These are phyloP conservation scores for Patellifolia procumbens DNA, from an alignment of 179 eudicot species.

Conservation along the genomic window DNA sequence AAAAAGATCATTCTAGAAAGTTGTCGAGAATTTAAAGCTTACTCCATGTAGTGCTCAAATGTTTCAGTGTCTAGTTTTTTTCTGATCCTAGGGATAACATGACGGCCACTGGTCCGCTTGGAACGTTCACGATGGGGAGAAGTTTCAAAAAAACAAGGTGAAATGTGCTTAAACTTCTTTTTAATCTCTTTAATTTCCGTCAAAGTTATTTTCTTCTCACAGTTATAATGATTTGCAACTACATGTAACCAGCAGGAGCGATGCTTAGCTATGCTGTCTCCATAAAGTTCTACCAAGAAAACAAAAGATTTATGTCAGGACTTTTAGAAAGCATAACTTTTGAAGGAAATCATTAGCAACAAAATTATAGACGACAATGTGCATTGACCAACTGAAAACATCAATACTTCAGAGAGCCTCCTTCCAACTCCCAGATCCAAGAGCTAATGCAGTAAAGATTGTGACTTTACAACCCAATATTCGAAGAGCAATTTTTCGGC, in stretches of 20 bases:
- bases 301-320: neutral
- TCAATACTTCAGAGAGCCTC: too few relatives aligned
- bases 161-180: conserved; percentile 15
- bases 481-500: neutral
- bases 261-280: conserved; percentile 29
- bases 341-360: neutral
- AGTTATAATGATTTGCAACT: conserved; percentile 16
- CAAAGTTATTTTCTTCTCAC: conserved; percentile 21
- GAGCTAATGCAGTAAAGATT: neutral
- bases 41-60: conserved; percentile 56
- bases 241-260: conserved; percentile 37
- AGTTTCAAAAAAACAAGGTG: conserved; percentile 26
- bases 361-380: too few relatives aligned
- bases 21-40: conserved; percentile 24
- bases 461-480: neutral
- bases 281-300: conserved; percentile 20
- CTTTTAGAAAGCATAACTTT: neutral
- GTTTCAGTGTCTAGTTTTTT: conserved; percentile 42
- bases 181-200: conserved; percentile 21
- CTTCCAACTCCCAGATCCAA: too few relatives aligned
- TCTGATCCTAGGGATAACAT: conserved; percentile 14
- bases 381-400: too few relatives aligned
- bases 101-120: conserved; percentile 13
- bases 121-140: conserved; percentile 19
- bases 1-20: neutral